These are phyloP conservation scores for Phellopilus nigrolimitatus DNA, from an alignment of 1,284 basidiomycete species.

Conservation along the genomic window DNA sequence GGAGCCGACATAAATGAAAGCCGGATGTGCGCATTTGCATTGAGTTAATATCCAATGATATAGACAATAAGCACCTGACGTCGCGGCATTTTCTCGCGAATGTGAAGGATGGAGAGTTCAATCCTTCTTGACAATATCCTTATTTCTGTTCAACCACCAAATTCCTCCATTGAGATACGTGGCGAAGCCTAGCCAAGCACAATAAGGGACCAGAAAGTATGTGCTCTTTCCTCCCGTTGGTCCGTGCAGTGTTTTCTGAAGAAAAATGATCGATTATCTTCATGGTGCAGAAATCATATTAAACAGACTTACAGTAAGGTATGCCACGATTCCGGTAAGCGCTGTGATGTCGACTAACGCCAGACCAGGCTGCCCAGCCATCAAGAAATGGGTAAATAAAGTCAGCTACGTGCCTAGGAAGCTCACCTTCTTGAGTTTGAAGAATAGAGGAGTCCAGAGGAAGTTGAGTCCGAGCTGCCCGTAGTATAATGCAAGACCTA, in stretches of 20 bases:
- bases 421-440: slow-evolving; percentile 47
- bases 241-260: slow-evolving; percentile 48
- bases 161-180: slow-evolving; percentile 69
- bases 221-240: slow-evolving; percentile 48
- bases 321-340: slow-evolving; percentile 55
- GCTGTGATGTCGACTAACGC: slow-evolving; percentile 60
- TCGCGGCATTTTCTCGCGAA: too few species aligned
- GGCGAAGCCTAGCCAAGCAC: slow-evolving; percentile 58
- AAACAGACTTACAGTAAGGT: slow-evolving; percentile 54
- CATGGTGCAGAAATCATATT: slow-evolving; percentile 2
- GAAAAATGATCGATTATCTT: slow-evolving; percentile 3
- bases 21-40: slow-evolving; percentile 34
- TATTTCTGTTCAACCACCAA: slow-evolving; percentile 46
- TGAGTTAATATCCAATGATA: too few species aligned
- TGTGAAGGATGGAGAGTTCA: too few species aligned
- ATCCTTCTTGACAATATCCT: neutral
- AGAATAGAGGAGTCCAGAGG: slow-evolving; percentile 72
- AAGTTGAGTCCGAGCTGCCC: slow-evolving; percentile 65
- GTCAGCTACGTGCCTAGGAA: neutral
- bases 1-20: slow-evolving; percentile 40
- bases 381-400: too few species aligned
- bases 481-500: slow-evolving; percentile 65
- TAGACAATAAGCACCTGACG: too few species aligned
- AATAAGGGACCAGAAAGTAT: slow-evolving; percentile 59
- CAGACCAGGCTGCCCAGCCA: slow-evolving; percentile 41